Percentiles rank a stretch among this genome's conserved stretches.
Evolutionary conservation across 1,284 basidiomycete genomes (phyloP).

Genomic region (Rhodotorula mucilaginosa): DNA sequence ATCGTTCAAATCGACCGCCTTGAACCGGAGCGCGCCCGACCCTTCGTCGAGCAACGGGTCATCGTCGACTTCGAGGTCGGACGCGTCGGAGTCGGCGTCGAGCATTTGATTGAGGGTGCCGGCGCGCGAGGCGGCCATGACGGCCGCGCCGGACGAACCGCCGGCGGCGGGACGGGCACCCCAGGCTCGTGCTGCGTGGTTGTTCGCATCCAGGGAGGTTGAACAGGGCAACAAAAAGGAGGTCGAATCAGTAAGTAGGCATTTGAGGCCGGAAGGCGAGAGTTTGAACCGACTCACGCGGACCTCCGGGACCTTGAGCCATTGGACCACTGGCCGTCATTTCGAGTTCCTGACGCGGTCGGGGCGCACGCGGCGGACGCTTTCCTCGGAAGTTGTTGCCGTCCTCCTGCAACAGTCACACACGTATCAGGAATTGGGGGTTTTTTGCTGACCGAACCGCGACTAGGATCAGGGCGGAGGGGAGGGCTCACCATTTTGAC

Average conservation of each 20-base stretch:
- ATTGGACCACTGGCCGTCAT: conserved; percentile 41
- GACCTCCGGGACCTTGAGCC: conserved; percentile 40
- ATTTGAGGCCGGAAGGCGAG: too few species aligned
- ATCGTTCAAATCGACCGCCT: conserved; percentile 37
- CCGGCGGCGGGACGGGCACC: conserved; percentile 10
- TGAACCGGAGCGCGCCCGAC: conserved; percentile 11
- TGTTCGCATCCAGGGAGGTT: not conserved
- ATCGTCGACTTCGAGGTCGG: conserved; percentile 33
- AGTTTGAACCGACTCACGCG: conserved; percentile 22
- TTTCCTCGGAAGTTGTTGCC: conserved; percentile 9
- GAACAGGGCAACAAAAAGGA: not conserved
- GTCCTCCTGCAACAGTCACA: conserved; percentile 21
- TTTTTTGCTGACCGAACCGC: not conserved
- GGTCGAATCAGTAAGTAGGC: not conserved
- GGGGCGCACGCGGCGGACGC: conserved; percentile 21
- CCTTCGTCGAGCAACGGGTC: conserved; percentile 19
- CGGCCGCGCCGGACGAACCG: conserved; percentile 29
- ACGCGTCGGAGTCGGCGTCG: conserved; percentile 33
- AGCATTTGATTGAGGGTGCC: conserved; percentile 27
- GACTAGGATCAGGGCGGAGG: too few species aligned
- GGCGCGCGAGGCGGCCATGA: conserved; percentile 38
- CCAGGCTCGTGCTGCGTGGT: conserved; percentile 25
- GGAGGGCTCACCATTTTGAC: conserved; percentile 33
- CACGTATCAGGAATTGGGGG: not conserved
- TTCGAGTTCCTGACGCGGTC: conserved; percentile 30